Conservation (phyloP, 768 basidiomycete species). For the Lactarius quietus region DNA sequence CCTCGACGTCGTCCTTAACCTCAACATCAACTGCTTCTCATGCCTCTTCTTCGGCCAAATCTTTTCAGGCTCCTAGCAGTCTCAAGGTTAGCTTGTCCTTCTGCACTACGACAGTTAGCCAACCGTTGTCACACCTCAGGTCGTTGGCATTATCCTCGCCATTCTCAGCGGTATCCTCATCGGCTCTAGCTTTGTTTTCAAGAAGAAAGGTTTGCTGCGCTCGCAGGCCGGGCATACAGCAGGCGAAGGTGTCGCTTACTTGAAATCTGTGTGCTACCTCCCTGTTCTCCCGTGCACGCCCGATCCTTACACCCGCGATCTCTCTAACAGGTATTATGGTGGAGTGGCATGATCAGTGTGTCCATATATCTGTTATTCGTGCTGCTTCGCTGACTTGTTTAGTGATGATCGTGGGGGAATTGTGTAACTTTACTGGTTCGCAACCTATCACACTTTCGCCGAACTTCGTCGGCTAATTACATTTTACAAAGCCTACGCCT, state of each 20-base stretch:
- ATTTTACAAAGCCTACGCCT: constrained; percentile 63
- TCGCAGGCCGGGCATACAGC: constrained; percentile 76
- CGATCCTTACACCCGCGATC: constrained; percentile 7
- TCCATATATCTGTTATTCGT: constrained; percentile 17
- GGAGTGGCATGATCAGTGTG: constrained; percentile 87
- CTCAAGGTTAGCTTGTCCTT: constrained; percentile 19
- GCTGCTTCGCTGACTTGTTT: constrained; percentile 1
- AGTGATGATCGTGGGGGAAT: constrained; percentile 92
- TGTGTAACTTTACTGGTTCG: constrained; percentile 83
- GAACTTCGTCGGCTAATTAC: constrained; percentile 25
- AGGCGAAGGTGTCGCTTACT: constrained; percentile 89
- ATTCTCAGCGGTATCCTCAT: constrained; percentile 82
- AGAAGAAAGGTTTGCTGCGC: constrained; percentile 89
- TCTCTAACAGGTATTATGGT: constrained; percentile 73
- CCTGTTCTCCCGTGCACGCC: constrained; percentile 2
- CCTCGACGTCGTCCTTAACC: no score
- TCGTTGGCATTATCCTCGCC: constrained; percentile 77
- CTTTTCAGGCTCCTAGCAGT: constrained; percentile 20
- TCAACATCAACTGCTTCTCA: constrained; percentile 10
- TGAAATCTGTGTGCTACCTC: constrained; percentile 72
- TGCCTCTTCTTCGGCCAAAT: constrained; percentile 15
- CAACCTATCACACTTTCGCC: constrained; percentile 29
- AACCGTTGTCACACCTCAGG: constrained; percentile 34
- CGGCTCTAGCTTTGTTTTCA: constrained; percentile 92
- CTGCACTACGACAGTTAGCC: not conserved